These are phyloP conservation scores for Salvia rosmarinus DNA, from an alignment of 257 asterid species.

Conservation along the genomic window DNA sequence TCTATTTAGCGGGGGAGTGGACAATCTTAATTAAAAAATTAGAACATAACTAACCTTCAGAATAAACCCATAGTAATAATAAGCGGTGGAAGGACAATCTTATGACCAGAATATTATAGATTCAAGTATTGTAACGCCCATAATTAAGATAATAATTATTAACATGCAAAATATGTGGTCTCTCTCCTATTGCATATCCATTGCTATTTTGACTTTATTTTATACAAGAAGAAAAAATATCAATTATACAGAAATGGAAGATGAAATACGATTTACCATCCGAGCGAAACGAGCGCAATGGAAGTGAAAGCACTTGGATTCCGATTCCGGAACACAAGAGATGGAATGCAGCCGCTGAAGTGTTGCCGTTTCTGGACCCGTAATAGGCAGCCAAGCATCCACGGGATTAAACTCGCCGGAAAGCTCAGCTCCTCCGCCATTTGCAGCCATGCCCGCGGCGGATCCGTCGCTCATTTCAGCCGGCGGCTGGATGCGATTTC, in stretches of 20 bases:
- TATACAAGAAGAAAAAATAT: too few relatives aligned
- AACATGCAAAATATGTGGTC: too few relatives aligned
- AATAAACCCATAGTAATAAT: too few relatives aligned
- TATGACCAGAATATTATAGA: too few relatives aligned
- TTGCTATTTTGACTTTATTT: too few relatives aligned
- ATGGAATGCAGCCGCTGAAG: constrained; percentile 44
- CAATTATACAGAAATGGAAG: neutral
- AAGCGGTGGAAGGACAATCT: too few relatives aligned
- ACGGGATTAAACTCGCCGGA: constrained; percentile 35
- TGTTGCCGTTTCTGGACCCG: constrained; percentile 60
- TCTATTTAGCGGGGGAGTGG: too few relatives aligned
- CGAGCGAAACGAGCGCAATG: constrained; percentile 58
- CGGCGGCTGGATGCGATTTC: neutral
- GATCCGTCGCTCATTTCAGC: neutral
- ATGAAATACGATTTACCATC: constrained; percentile 53
- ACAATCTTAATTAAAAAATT: too few relatives aligned
- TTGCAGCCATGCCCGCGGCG: neutral
- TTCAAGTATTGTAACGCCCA: too few relatives aligned
- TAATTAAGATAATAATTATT: too few relatives aligned
- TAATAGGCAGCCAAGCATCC: constrained; percentile 62
- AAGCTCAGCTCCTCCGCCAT: constrained; percentile 16
- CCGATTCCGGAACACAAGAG: constrained; percentile 63
- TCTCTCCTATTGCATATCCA: too few relatives aligned
- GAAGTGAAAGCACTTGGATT: constrained; percentile 56
- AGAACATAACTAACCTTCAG: too few relatives aligned